These are phyloP conservation scores for Pseudophaeomoniella oleicola DNA, from an alignment of 2,329 filamentous ascomycete genomes.

Conservation along the genomic window DNA sequence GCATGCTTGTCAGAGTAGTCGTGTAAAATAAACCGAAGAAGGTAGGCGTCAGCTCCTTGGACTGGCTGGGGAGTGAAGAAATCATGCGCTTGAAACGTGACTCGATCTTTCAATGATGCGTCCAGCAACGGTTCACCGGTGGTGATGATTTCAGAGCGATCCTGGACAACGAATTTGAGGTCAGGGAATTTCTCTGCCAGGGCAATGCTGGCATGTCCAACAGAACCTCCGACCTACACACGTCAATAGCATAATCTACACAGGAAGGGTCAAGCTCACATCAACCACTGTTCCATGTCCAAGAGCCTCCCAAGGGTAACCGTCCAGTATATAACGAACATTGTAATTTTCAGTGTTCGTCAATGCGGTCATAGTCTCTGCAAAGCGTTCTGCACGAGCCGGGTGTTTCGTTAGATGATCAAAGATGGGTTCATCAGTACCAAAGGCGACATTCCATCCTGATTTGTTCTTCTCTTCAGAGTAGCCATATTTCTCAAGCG, in stretches of 20 bases:
- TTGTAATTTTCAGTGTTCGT: constrained; percentile 7
- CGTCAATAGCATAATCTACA: background rate
- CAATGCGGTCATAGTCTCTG: constrained; percentile 8
- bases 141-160: constrained; percentile 23
- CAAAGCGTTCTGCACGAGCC: constrained; percentile 23
- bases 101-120: constrained; percentile 1
- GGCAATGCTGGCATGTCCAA: constrained; percentile 42
- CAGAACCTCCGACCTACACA: constrained; percentile 34
- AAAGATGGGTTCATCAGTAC: constrained; percentile 18
- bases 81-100: constrained; percentile 14
- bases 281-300: constrained; percentile 10
- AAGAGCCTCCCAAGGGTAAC: constrained; percentile 9
- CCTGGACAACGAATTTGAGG: constrained; percentile 40
- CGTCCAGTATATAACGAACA: constrained; percentile 8
- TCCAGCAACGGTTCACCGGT: background rate
- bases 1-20: constrained; percentile 22
- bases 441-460: constrained; percentile 15
- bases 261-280: constrained; percentile 5
- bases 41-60: constrained; percentile 14
- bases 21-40: constrained; percentile 23
- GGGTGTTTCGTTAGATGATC: constrained; percentile 14
- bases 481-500: constrained; percentile 4
- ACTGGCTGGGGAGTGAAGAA: constrained; percentile 22
- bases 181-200: constrained; percentile 36
- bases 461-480: constrained; percentile 11